A percentile compares a stretch with the other conserved stretches of the same genome.
phyloP scores from a whole-genome alignment of 805 yeast species.

The Saturnispora sanitii region DNA sequence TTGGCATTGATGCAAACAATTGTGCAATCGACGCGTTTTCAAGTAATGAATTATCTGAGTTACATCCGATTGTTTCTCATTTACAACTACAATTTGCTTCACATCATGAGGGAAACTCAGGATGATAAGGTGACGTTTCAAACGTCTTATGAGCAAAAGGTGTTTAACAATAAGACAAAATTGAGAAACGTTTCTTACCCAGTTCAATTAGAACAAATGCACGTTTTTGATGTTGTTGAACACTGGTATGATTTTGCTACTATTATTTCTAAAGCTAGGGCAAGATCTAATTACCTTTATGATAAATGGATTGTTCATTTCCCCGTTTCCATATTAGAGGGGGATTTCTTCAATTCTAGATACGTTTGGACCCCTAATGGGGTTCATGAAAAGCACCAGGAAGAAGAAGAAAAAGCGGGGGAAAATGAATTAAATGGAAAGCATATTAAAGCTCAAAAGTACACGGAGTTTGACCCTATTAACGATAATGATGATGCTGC shows the following conservation, averaged over 20 bases:
- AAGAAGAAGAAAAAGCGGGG: no score
- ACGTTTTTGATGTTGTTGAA: conserved; percentile 21
- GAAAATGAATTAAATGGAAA: no score
- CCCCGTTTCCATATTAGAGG: conserved; percentile 15
- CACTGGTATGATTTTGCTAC: conserved; percentile 13
- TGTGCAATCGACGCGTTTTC: conserved; percentile 17
- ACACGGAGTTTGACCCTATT: neutral
- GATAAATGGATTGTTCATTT: conserved; percentile 31
- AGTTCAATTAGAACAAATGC: conserved; percentile 13
- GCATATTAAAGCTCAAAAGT: no score
- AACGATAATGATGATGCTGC: neutral
- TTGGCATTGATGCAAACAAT: conserved; percentile 16
- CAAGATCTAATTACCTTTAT: conserved; percentile 30
- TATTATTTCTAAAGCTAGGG: conserved; percentile 27
- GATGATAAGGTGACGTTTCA: conserved; percentile 17
- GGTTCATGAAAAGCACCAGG: no score
- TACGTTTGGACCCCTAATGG: conserved; percentile 1
- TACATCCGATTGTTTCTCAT: conserved; percentile 15
- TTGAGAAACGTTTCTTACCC: conserved; percentile 16
- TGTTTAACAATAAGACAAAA: conserved; percentile 13
- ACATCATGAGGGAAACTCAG: conserved; percentile 19
- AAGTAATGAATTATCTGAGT: conserved; percentile 13
- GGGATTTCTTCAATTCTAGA: neutral
- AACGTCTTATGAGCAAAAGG: conserved; percentile 17
- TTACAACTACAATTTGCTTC: conserved; percentile 18